These are phyloP conservation scores for Lentinus brumalis DNA, from an alignment of 768 basidiomycete genomes.

Conservation along the genomic window DNA sequence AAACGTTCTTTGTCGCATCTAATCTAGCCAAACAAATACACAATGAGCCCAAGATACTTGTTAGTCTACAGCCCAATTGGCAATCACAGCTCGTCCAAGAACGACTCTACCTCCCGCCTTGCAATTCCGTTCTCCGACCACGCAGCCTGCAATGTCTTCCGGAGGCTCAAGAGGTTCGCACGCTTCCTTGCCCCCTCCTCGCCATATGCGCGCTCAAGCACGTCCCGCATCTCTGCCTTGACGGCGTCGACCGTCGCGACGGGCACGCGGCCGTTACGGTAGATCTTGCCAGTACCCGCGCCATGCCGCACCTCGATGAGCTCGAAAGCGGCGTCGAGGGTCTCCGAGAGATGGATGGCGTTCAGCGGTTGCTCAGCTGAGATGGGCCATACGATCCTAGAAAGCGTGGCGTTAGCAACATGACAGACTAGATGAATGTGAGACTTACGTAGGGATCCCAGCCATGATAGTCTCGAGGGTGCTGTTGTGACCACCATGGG, in stretches of 20 bases:
- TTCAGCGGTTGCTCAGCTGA: constrained; percentile 11
- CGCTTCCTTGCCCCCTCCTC: constrained; percentile 22
- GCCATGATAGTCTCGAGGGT: constrained; percentile 5
- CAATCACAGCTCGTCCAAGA: background rate
- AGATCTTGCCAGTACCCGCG: constrained; percentile 12
- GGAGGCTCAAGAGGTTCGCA: background rate
- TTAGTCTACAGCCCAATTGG: too few species aligned
- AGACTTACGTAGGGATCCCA: constrained; percentile 5
- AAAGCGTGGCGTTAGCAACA: background rate
- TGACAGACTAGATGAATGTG: background rate
- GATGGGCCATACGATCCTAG: constrained; percentile 10
- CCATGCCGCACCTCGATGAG: constrained; percentile 13
- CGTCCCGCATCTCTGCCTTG: constrained; percentile 9
- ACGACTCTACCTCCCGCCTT: background rate
- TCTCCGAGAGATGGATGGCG: constrained; percentile 6
- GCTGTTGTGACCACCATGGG: constrained; percentile 13
- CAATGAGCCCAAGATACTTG: too few species aligned
- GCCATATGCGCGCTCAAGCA: constrained; percentile 20
- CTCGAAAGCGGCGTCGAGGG: background rate
- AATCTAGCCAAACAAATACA: too few species aligned
- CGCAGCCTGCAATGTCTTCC: background rate
- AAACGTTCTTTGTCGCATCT: too few species aligned
- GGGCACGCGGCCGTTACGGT: constrained; percentile 17
- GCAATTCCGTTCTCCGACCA: constrained; percentile 11
- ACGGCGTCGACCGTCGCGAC: constrained; percentile 20